Evolutionary conservation across 2,329 filamentous ascomycete genomes (phyloP).

Genomic region (Sclerotinia spermophila): DNA sequence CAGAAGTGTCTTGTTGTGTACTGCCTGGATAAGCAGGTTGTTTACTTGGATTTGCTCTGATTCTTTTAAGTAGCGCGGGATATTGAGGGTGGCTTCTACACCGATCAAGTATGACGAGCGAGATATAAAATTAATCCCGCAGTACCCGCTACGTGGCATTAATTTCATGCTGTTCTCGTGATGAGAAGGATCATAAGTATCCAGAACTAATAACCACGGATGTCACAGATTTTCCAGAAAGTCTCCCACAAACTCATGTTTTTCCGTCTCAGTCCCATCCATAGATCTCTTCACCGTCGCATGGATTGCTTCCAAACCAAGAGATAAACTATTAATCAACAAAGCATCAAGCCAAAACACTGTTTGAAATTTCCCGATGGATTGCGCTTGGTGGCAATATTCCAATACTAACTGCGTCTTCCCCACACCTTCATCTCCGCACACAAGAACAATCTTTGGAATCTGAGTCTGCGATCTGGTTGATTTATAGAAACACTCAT

Average conservation of each 20-base stretch:
- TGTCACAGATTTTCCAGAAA: slow-evolving; percentile 25
- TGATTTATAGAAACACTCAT: slow-evolving; percentile 17
- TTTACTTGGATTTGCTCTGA: slow-evolving; percentile 21
- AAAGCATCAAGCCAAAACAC: slow-evolving; percentile 25
- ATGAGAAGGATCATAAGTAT: slow-evolving; percentile 19
- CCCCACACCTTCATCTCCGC: slow-evolving; percentile 19
- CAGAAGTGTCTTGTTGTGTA: slow-evolving; percentile 17
- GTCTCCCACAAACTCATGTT: slow-evolving; percentile 22
- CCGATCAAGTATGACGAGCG: not conserved
- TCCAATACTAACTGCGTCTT: slow-evolving; percentile 25
- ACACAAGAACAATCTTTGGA: slow-evolving; percentile 22
- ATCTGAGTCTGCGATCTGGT: slow-evolving; percentile 18
- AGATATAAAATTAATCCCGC: slow-evolving; percentile 12
- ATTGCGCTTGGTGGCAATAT: slow-evolving; percentile 22
- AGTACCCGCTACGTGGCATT: slow-evolving; percentile 22
- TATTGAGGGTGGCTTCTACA: not conserved
- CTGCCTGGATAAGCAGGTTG: slow-evolving; percentile 18
- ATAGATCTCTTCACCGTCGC: slow-evolving; percentile 22
- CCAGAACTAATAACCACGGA: slow-evolving; percentile 26
- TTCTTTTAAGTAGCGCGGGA: slow-evolving; percentile 19
- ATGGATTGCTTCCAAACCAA: slow-evolving; percentile 24
- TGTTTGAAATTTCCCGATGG: slow-evolving; percentile 21
- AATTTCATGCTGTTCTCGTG: slow-evolving; percentile 24
- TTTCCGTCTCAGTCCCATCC: slow-evolving; percentile 21
- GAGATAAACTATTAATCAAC: slow-evolving; percentile 17